These are phyloP conservation scores for Xylaria sp. DNA, from an alignment of 2,329 filamentous ascomycete species.

Conservation along the genomic window DNA sequence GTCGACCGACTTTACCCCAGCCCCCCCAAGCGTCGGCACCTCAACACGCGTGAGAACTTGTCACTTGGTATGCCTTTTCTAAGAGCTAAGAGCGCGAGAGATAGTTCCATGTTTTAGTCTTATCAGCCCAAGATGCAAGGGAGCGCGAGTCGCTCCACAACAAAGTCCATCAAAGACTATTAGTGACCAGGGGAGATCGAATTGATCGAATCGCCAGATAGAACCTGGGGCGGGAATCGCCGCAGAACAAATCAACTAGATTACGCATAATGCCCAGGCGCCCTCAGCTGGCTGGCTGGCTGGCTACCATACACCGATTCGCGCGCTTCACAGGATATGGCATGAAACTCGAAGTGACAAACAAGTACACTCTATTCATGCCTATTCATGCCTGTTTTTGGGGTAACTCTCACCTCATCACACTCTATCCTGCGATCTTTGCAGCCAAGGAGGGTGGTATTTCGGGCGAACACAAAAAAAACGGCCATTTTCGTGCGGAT, in stretches of 20 bases:
- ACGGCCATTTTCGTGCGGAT: not conserved
- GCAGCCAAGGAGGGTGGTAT: not conserved
- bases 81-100: no score
- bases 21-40: not conserved
- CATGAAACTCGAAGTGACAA: constrained; percentile 24
- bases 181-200: constrained; percentile 7
- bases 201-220: not conserved
- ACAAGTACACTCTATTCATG: constrained; percentile 12
- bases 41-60: not conserved
- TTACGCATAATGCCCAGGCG: constrained; percentile 14
- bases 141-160: constrained; percentile 1
- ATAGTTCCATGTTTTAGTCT: not conserved
- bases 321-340: constrained; percentile 11
- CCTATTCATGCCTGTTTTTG: not conserved
- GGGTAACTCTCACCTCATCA: constrained; percentile 15
- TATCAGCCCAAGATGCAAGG: constrained; percentile 2
- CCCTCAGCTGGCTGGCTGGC: constrained; percentile 28
- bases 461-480: not conserved
- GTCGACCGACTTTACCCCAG: constrained; percentile 15
- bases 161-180: not conserved
- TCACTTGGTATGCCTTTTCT: no score
- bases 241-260: constrained; percentile 16
- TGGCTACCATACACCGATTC: constrained; percentile 7
- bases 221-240: not conserved
- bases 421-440: constrained; percentile 1